Conservation (phyloP, 1,284 basidiomycete species). For the Boletus mariae region DNA sequence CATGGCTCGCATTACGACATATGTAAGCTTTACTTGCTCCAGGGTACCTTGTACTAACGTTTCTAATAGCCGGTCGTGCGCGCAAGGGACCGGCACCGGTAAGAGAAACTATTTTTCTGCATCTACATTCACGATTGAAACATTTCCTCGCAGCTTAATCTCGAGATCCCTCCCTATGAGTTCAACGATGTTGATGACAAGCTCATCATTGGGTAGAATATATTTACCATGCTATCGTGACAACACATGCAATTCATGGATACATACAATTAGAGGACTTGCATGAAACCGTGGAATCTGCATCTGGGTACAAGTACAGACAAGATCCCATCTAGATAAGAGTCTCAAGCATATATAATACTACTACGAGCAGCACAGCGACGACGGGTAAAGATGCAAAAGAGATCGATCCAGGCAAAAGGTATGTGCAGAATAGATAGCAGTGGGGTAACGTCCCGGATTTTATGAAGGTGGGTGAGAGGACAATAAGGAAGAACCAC, state of each 20-base stretch:
- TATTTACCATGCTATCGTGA: slow-evolving; percentile 10
- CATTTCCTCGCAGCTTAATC: slow-evolving; percentile 66
- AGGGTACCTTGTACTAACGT: slow-evolving; percentile 9
- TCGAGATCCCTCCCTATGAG: slow-evolving; percentile 87
- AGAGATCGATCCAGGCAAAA: not conserved
- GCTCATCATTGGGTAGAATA: slow-evolving; percentile 81
- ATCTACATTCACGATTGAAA: slow-evolving; percentile 11
- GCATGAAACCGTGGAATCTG: slow-evolving; percentile 2
- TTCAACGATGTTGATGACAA: slow-evolving; percentile 88
- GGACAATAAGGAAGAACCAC: slow-evolving; percentile 8
- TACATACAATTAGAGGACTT: slow-evolving; percentile 25
- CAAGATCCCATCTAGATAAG: not conserved
- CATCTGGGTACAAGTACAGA: not conserved
- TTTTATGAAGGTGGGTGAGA: slow-evolving; percentile 5
- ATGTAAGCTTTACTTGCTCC: slow-evolving; percentile 45
- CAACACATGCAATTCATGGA: slow-evolving; percentile 19
- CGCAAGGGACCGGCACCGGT: slow-evolving; percentile 94
- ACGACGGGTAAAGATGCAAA: not conserved
- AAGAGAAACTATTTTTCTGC: slow-evolving; percentile 31
- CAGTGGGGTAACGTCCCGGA: not conserved
- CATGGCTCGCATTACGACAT: slow-evolving; percentile 99
- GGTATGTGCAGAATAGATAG: not conserved
- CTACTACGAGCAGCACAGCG: too few species aligned
- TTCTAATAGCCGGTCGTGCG: slow-evolving; percentile 75
- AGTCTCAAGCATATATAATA: too few species aligned